Conservation (phyloP, 2,329 filamentous ascomycete genomes). For the Penicillium sp. region DNA sequence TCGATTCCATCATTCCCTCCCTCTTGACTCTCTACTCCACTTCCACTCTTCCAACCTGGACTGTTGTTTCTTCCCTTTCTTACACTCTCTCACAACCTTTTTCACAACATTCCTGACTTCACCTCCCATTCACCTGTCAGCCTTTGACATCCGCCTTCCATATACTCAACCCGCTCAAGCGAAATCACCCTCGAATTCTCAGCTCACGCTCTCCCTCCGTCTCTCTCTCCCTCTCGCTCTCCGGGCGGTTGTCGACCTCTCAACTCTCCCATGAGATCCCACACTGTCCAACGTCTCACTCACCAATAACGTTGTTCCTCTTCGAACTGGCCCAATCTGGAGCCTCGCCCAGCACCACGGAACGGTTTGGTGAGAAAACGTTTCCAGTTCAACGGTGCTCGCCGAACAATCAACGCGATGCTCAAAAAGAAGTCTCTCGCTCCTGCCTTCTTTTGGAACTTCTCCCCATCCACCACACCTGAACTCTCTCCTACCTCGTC, state of each 20-base stretch:
- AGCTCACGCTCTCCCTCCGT: neutral
- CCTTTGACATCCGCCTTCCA: neutral
- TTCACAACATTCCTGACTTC: neutral
- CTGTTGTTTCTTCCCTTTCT: neutral
- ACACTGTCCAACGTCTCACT: neutral
- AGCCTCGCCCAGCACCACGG: constrained; percentile 15
- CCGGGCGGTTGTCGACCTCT: too few species aligned
- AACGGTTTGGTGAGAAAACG: constrained; percentile 21
- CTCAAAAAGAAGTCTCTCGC: constrained; percentile 33
- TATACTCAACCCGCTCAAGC: too few species aligned
- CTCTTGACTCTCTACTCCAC: constrained; percentile 1
- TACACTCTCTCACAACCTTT: neutral
- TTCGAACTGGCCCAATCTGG: constrained; percentile 14
- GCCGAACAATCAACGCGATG: constrained; percentile 32
- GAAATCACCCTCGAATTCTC: too few species aligned
- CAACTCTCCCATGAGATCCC: constrained; percentile 2
- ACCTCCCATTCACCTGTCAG: neutral
- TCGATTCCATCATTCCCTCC: constrained; percentile 4
- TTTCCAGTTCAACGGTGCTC: constrained; percentile 13
- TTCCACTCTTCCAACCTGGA: neutral
- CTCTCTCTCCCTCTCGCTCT: neutral
- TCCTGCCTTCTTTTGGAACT: constrained; percentile 33
- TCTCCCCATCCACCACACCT: constrained; percentile 41
- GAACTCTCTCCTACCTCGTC: constrained; percentile 40
- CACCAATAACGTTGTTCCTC: constrained; percentile 9